A percentile compares a stretch with the other conserved stretches of the same genome.
Evolutionary conservation across 176 grass and related monocot species (phyloP).

Genomic region (Secale cereale): DNA sequence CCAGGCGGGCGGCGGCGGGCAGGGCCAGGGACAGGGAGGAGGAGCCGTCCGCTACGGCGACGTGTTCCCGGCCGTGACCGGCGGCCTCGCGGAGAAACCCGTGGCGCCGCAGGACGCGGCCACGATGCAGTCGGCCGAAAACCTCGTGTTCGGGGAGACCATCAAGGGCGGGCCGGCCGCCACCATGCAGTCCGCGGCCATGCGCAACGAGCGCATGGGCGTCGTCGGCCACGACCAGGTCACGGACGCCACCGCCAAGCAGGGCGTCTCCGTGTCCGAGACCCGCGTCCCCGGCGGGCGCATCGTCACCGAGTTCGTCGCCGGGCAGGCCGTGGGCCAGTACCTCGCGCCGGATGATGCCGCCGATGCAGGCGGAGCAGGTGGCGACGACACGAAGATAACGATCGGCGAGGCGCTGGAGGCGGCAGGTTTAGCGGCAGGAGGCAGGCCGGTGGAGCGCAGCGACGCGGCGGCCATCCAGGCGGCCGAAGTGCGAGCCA

Average conservation of each 20-base stretch:
- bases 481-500: conserved; percentile 46
- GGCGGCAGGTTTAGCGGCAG: conserved; percentile 31
- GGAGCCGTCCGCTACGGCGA: conserved; percentile 49
- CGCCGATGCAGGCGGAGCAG: neutral
- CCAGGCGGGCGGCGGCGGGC: neutral
- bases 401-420: conserved; percentile 70
- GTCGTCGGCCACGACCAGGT: conserved; percentile 51
- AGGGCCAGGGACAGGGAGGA: neutral
- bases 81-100: conserved; percentile 37
- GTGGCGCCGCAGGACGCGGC: conserved; percentile 64
- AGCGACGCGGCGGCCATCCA: conserved; percentile 83
- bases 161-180: conserved; percentile 51
- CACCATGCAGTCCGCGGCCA: conserved; percentile 61
- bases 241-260: conserved; percentile 28
- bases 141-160: conserved; percentile 39
- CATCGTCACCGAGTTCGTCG: conserved; percentile 72
- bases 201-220: conserved; percentile 49
- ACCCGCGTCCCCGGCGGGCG: conserved; percentile 40
- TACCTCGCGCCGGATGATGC: conserved; percentile 13
- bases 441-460: conserved; percentile 43
- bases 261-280: conserved; percentile 55
- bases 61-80: conserved; percentile 47
- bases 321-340: conserved; percentile 47
- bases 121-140: conserved; percentile 71
- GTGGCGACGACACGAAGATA: conserved; percentile 21